Conservation (phyloP, 768 basidiomycete species). For the Russula dissimulans region DNA sequence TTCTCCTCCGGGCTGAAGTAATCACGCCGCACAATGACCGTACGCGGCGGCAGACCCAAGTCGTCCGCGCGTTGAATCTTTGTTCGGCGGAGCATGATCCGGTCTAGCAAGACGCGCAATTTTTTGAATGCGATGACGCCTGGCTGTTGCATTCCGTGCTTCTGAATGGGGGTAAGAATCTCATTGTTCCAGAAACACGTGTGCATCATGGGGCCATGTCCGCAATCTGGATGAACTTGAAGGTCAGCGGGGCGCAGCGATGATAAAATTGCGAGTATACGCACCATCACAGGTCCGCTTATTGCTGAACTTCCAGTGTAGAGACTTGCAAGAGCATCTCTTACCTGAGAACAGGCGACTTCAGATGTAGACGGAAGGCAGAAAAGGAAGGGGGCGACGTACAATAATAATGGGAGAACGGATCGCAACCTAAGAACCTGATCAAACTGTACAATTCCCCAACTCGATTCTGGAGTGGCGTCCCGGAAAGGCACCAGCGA, state of each 20-base stretch:
- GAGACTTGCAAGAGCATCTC: conserved; percentile 83
- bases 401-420: conserved; percentile 91
- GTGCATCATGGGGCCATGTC: conserved; percentile 80
- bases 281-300: conserved; percentile 75
- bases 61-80: conserved; percentile 95
- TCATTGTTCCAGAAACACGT: conserved; percentile 98
- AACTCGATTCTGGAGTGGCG: conserved; percentile 96
- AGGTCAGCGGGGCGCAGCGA: not conserved
- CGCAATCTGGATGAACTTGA: conserved; percentile 46
- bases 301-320: conserved; percentile 90
- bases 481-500: conserved; percentile 95
- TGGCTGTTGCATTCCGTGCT: conserved; percentile 71
- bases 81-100: conserved; percentile 92
- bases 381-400: conserved; percentile 22
- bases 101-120: conserved; percentile 75
- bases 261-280: conserved; percentile 18
- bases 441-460: conserved; percentile 95
- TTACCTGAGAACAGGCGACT: conserved; percentile 48
- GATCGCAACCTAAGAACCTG: conserved; percentile 87
- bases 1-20: conserved; percentile 97
- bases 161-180: conserved; percentile 93
- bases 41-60: conserved; percentile 88
- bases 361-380: not conserved
- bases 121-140: conserved; percentile 87
- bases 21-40: conserved; percentile 78